Conservation (phyloP, 2,329 filamentous ascomycete species). For the Talaromyces pinophilus region DNA sequence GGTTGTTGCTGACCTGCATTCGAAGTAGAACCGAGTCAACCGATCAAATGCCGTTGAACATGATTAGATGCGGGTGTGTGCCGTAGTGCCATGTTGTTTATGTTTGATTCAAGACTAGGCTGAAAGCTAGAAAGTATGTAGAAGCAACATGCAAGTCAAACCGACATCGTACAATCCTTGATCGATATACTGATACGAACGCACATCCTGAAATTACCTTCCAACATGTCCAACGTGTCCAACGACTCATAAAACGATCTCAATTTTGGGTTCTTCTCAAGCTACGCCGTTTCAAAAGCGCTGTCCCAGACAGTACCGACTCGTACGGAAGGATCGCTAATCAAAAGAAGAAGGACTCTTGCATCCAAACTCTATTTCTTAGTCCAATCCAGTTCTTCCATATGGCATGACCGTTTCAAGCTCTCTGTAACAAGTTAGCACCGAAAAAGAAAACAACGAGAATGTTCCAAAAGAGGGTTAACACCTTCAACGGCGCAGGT, state of each 20-base stretch:
- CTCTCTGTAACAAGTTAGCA: neutral
- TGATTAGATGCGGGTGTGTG: neutral
- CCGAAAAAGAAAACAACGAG: neutral
- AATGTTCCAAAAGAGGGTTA: neutral
- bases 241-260: neutral
- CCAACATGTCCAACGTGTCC: no score
- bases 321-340: slow-evolving; percentile 1
- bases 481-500: neutral
- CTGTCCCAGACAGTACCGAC: neutral
- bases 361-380: neutral
- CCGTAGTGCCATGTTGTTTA: neutral
- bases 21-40: neutral
- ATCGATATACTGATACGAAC: neutral
- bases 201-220: no score
- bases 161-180: neutral
- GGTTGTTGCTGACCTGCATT: neutral
- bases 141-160: neutral
- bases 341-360: slow-evolving; percentile 11
- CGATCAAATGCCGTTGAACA: slow-evolving; percentile 4
- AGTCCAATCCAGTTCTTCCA: neutral
- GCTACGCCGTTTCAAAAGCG: neutral
- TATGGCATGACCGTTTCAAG: neutral
- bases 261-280: neutral
- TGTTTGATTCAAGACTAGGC: neutral
- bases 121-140: neutral